These are phyloP conservation scores for Elsinoe fawcettii DNA, from an alignment of 2,329 filamentous ascomycete species.

Conservation along the genomic window DNA sequence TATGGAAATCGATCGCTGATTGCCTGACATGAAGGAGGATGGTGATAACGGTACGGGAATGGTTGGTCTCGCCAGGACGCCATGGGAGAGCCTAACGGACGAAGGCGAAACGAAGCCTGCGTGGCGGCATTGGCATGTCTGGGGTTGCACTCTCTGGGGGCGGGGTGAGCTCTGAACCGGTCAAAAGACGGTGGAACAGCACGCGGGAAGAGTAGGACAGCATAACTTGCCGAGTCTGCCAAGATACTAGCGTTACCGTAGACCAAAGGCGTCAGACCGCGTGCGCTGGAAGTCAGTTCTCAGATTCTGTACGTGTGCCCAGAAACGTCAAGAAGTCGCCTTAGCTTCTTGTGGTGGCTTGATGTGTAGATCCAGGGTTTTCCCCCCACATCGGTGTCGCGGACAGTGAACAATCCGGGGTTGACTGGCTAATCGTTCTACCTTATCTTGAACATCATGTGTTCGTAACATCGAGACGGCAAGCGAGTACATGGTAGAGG, in stretches of 20 bases:
- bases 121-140: conserved; percentile 12
- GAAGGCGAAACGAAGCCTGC: neutral
- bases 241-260: neutral
- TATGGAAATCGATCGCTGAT: conserved; percentile 5
- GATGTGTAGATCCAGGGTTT: neutral
- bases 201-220: neutral
- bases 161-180: neutral
- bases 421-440: neutral
- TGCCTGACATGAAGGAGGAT: neutral
- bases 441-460: neutral
- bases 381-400: neutral
- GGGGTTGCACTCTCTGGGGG: conserved; percentile 7
- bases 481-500: neutral
- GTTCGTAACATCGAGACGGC: neutral
- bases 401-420: neutral
- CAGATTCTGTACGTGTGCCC: neutral
- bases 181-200: conserved; percentile 4
- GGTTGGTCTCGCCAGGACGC: conserved; percentile 8
- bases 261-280: neutral
- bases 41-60: neutral
- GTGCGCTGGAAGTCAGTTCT: neutral
- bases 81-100: neutral
- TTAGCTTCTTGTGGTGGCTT: conserved; percentile 11
- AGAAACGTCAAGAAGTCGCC: conserved; percentile 3
- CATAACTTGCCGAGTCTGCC: neutral